Evolutionary conservation across 257 asterid species (phyloP), one percentile per base, ranked within the genome.

Genomic region (Striga asiatica): DNA sequence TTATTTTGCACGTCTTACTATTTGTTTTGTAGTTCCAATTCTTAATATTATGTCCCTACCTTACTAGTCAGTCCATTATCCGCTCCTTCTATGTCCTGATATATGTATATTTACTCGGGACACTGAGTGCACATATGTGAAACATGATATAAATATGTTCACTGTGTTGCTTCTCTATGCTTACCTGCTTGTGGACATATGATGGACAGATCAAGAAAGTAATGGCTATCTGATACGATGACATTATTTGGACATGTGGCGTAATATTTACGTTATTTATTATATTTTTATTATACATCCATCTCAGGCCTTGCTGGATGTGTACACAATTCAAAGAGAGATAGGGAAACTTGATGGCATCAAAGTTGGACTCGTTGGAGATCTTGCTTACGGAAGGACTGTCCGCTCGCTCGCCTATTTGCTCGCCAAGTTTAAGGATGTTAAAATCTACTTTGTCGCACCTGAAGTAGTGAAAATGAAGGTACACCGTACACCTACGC

Each of bases 311-410:
- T 94, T 91, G 25, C 68, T 91, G 55, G 98, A 91, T 60, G 76
- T 80, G 28, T 91, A 84, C 73, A 84, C 98, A 27, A 84, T 88
- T 42, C 77, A 84, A 73, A 68, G 94, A 73, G 98, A 91, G 76
- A 74, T 80, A 41, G 95, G 97, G 27, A 88, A 84, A 60, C 89
- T 88, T 49, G 93, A 88, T 54, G 97, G 93, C 60, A 88, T 84
- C 57, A 81, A 76, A 69, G 95, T 92, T 66, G 97, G 82, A 59
- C 93, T 92, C 20, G 94, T 91, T 5, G 94, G 97, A 63, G 98
- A 91, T 82, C 95, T 91, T 80, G 97, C 97, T 60, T 21, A 82
- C 58, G 97, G 98, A 47, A 79, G 97, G 65, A 87, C 98, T 11
- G 95, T 91, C 12, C 82, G 97, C 3, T 91, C 98, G 9, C 97